Evolutionary conservation across 257 asterid species (phyloP).

Genomic region (Linderniella brevidens): DNA sequence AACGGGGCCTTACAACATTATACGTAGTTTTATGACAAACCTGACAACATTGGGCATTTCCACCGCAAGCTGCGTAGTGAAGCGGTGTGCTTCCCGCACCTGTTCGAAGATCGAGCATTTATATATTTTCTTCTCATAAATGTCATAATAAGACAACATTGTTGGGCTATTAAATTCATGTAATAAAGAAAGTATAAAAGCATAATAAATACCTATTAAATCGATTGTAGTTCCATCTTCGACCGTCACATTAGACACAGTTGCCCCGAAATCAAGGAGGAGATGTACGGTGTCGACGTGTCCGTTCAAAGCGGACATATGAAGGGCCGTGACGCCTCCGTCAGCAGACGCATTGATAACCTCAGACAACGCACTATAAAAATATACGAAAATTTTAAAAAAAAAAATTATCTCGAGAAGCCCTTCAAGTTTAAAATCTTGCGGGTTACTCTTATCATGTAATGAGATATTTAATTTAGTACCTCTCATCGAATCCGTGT

Average conservation of each 20-base stretch:
- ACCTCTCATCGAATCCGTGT: constrained; percentile 42
- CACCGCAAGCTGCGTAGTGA: constrained; percentile 91
- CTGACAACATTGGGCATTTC: constrained; percentile 75
- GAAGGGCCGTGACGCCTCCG: constrained; percentile 86
- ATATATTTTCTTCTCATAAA: not conserved
- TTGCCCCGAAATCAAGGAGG: constrained; percentile 72
- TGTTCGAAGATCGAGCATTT: constrained; percentile 12
- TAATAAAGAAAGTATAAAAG: not conserved
- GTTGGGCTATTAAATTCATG: too few relatives aligned
- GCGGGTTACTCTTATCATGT: not conserved
- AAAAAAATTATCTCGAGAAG: too few relatives aligned
- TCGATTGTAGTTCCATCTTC: constrained; percentile 77
- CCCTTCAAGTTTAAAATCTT: too few relatives aligned
- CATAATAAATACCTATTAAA: constrained; percentile 36
- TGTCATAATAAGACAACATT: not conserved
- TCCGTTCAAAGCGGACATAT: constrained; percentile 82
- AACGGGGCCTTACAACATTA: too few relatives aligned
- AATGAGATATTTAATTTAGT: constrained; percentile 5
- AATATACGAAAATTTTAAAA: constrained; percentile 1
- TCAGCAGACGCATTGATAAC: constrained; percentile 66
- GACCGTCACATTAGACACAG: constrained; percentile 30
- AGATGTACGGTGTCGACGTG: constrained; percentile 62
- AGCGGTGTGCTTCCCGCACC: constrained; percentile 94
- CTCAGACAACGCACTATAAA: constrained; percentile 36
- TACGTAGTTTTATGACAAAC: constrained; percentile 11